Percentiles rank a stretch among this genome's conserved stretches.
Conservation (phyloP, 345 rosid genomes). For the Cochlearia excelsa region DNA sequence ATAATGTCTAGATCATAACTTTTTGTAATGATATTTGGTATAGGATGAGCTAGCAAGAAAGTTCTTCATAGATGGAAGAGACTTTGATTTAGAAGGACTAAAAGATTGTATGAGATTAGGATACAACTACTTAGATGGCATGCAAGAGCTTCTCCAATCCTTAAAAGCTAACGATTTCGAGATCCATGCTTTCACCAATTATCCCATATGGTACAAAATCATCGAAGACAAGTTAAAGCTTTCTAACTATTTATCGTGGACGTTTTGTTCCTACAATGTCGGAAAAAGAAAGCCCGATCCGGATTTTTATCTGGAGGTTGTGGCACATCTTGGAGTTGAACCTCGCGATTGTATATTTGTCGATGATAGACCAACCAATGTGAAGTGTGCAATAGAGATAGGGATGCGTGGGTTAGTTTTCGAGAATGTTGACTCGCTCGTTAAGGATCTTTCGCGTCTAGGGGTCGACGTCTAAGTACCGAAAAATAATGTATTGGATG, state of each 20-base stretch:
- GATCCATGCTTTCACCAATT: conserved; percentile 93
- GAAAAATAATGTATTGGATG: conserved; percentile 19
- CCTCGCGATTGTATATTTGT: conserved; percentile 70
- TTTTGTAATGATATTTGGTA: conserved; percentile 17
- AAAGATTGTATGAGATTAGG: conserved; percentile 70
- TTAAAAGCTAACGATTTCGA: conserved; percentile 56
- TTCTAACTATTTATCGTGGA: conserved; percentile 82
- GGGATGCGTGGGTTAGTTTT: conserved; percentile 73
- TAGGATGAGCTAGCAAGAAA: conserved; percentile 69
- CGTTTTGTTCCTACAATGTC: conserved; percentile 69
- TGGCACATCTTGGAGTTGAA: conserved; percentile 62
- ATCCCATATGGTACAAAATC: conserved; percentile 77
- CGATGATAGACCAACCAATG: conserved; percentile 77
- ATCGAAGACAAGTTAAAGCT: conserved; percentile 74
- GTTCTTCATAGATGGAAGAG: conserved; percentile 81
- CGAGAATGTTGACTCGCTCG: conserved; percentile 51
- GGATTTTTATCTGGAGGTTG: conserved; percentile 56
- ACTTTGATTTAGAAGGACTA: conserved; percentile 85
- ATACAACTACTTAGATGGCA: conserved; percentile 72
- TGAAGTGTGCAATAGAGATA: conserved; percentile 64
- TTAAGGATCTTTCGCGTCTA: conserved; percentile 43
- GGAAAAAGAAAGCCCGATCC: conserved; percentile 96
- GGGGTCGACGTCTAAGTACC: conserved; percentile 47
- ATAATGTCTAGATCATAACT: too few species aligned
- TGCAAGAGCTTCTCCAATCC: conserved; percentile 58